Conservation (phyloP, 2,329 filamentous ascomycete species). For the Thielaviopsis populi region DNA sequence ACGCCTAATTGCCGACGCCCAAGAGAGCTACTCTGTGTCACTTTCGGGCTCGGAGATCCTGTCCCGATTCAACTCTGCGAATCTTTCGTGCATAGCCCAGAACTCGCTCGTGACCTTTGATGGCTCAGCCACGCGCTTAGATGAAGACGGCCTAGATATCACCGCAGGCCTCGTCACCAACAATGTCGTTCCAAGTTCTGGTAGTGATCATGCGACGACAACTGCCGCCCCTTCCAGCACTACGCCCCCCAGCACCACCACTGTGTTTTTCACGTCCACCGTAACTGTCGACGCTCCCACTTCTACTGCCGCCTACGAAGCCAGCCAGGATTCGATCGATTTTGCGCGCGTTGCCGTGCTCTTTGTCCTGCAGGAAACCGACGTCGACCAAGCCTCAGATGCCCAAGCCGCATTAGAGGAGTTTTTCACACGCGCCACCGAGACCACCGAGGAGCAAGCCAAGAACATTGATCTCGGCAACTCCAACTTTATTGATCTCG, state of each 20-base stretch:
- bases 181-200: background rate
- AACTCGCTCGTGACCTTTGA: slow-evolving; percentile 82
- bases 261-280: slow-evolving; percentile 11
- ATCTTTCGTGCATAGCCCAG: slow-evolving; percentile 67
- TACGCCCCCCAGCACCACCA: slow-evolving; percentile 6
- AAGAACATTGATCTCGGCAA: slow-evolving; percentile 30
- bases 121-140: slow-evolving; percentile 32
- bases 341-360: slow-evolving; percentile 49
- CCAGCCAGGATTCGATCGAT: slow-evolving; percentile 43
- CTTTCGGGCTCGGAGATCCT: slow-evolving; percentile 56
- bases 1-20: slow-evolving; percentile 50
- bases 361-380: slow-evolving; percentile 43
- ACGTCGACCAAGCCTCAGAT: slow-evolving; percentile 33
- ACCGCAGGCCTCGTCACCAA: background rate
- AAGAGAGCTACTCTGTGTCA: slow-evolving; percentile 58
- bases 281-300: slow-evolving; percentile 13
- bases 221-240: slow-evolving; percentile 6
- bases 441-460: slow-evolving; percentile 25
- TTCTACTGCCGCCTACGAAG: slow-evolving; percentile 26
- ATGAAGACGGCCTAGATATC: slow-evolving; percentile 18
- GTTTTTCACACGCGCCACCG: slow-evolving; percentile 34
- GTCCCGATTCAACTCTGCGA: slow-evolving; percentile 57
- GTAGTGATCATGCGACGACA: slow-evolving; percentile 6
- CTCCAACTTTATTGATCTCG: slow-evolving; percentile 35
- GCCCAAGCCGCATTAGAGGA: slow-evolving; percentile 40